Evolutionary conservation across 139 green algal genomes (phyloP).

Genomic region (Medakamo hakoo): DNA sequence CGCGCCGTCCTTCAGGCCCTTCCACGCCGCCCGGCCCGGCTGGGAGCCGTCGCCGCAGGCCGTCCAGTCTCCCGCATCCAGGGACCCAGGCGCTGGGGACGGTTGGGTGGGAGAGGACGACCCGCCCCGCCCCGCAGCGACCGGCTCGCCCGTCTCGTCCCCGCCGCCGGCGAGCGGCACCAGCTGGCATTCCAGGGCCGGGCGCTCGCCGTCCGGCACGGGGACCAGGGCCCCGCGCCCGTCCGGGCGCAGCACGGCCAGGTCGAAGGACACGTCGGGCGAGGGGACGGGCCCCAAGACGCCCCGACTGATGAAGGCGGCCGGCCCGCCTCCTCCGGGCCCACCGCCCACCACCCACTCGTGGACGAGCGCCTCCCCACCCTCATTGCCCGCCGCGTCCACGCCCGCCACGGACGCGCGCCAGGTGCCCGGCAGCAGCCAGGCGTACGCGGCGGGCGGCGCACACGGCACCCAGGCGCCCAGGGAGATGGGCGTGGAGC

Average conservation of each 20-base stretch:
- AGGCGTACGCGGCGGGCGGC: constrained; percentile 5
- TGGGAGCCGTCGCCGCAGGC: background rate
- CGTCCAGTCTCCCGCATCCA: too few relatives aligned
- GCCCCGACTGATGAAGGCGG: constrained; percentile 2
- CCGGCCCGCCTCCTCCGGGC: too few relatives aligned
- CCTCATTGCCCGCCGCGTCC: constrained; percentile 14
- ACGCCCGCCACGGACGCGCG: constrained; percentile 3
- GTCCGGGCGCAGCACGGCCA: background rate
- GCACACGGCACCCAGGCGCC: constrained; percentile 13
- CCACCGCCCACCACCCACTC: constrained; percentile 7
- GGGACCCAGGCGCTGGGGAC: too few relatives aligned
- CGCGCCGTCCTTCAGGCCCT: background rate
- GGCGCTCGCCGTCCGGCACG: background rate
- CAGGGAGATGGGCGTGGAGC: constrained; percentile 1
- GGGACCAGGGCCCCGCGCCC: background rate
- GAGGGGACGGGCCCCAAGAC: background rate
- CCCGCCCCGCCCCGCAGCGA: background rate
- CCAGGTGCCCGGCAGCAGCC: constrained; percentile 19
- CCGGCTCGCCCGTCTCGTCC: too few relatives aligned
- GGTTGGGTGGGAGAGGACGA: background rate
- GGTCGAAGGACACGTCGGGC: background rate
- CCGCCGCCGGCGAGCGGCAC: background rate
- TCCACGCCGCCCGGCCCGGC: background rate
- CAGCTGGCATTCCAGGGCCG: background rate
- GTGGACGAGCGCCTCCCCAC: background rate